Evolutionary conservation across 805 yeast species (phyloP).

Genomic region (Starmerella riodocensis): DNA sequence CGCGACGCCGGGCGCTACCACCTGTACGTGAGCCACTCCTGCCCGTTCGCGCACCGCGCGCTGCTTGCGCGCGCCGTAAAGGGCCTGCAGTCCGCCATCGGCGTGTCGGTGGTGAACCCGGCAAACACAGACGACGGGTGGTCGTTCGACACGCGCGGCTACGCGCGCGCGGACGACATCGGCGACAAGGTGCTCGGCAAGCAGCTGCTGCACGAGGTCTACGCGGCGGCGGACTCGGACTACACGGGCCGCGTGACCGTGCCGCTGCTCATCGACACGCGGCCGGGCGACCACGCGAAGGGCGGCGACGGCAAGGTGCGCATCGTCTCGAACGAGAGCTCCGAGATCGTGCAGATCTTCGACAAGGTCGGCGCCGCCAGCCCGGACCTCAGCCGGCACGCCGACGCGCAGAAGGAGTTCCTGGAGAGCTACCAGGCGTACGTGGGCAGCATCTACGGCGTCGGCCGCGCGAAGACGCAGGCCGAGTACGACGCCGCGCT

Average conservation of each 20-base stretch:
- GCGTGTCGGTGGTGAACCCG: slow-evolving; percentile 71
- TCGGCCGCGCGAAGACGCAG: slow-evolving; percentile 68
- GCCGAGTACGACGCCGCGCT: slow-evolving; percentile 65
- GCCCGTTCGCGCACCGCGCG: slow-evolving; percentile 93
- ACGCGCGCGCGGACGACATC: slow-evolving; percentile 39
- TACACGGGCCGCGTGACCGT: slow-evolving; percentile 80
- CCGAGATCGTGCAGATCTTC: slow-evolving; percentile 74
- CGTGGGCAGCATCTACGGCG: slow-evolving; percentile 67
- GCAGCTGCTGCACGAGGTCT: slow-evolving; percentile 52
- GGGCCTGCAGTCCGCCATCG: slow-evolving; percentile 40
- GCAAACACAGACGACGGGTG: slow-evolving; percentile 75
- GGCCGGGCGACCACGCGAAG: slow-evolving; percentile 38
- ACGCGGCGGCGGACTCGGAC: slow-evolving; percentile 59
- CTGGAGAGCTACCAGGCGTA: slow-evolving; percentile 45
- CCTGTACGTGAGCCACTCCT: slow-evolving; percentile 69
- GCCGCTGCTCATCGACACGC: slow-evolving; percentile 84
- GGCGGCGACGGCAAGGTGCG: slow-evolving; percentile 12
- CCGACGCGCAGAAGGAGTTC: slow-evolving; percentile 40
- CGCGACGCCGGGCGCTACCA: slow-evolving; percentile 53
- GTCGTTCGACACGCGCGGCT: slow-evolving; percentile 51
- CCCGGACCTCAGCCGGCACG: slow-evolving; percentile 28
- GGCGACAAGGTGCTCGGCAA: slow-evolving; percentile 50
- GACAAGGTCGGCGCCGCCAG: slow-evolving; percentile 48
- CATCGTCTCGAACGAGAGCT: slow-evolving; percentile 81
- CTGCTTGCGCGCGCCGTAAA: slow-evolving; percentile 57